Percentiles rank a stretch among this genome's conserved stretches.
These are phyloP conservation scores for Tulasnella sp. DNA, from an alignment of 768 basidiomycete genomes.

Conservation along the genomic window DNA sequence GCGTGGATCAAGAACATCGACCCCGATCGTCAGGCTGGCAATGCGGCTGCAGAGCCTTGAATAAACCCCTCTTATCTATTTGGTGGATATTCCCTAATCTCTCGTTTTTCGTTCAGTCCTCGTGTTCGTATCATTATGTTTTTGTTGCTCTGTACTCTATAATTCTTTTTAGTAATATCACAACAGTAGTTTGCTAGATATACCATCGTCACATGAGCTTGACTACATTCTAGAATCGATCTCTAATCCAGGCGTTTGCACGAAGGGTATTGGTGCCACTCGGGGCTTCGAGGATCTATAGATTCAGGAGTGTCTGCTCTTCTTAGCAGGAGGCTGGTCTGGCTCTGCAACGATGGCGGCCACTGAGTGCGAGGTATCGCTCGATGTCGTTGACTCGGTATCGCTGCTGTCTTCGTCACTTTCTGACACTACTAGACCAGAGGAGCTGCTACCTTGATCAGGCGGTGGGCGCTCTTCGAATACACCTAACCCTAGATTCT, in stretches of 20 bases:
- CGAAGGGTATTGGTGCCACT: no score
- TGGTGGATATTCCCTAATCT: no score
- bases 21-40: not conserved
- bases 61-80: no score
- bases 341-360: not conserved
- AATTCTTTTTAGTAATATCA: no score
- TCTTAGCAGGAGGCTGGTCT: not conserved
- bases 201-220: no score
- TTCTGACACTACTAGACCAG: not conserved
- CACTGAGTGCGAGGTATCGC: not conserved
- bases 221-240: no score
- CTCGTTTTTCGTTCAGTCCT: no score
- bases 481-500: conserved; percentile 19
- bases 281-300: not conserved
- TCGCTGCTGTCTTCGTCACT: not conserved
- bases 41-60: no score
- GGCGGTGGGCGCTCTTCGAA: conserved; percentile 11
- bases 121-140: no score
- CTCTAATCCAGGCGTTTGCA: no score
- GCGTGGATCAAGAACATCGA: conserved; percentile 98
- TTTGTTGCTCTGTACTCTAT: no score
- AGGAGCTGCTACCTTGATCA: not conserved
- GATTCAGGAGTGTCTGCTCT: not conserved
- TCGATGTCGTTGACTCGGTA: not conserved
- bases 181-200: no score